Base-by-base conservation (phyloP, 306 rosid genomes). In the Castanopsis chinensis region DNA sequence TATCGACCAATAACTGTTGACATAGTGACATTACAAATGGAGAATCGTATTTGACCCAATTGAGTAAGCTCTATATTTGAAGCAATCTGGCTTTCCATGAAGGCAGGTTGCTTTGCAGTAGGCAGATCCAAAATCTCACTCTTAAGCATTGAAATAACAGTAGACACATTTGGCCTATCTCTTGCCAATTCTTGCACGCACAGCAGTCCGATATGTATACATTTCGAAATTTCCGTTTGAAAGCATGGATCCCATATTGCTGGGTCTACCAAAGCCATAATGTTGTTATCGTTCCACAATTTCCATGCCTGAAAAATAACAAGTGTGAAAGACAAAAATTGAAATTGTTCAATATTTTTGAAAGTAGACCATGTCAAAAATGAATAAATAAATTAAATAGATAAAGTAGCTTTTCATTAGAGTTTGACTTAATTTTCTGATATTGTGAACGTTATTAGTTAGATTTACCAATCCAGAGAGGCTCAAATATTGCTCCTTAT, bases 81-180 rank as follows among this genome's bases (percentile, higher is more conserved):
- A 6, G 25, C 3, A 10, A 0, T 35, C 6, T 78, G 77, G 10
- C 75, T 67, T 14, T 12, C 59, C 15, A 73, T 25, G 59, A 81
- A 81, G 2, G 83, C 81, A 0, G 81, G 79, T 30, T 82, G 70
- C 19, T 2, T 13, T 21, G 86, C 83, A 5, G 37, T 52, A 60
- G 84, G 69, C 73, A 86, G n/a, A n/a, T 79, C 5, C 2, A 23
- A 41, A 14, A 79, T 77, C 61, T 77, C 86, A 73, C n/a, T n/a
- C n/a, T n/a, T n/a, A n/a, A n/a, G n/a, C n/a, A n/a, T n/a, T n/a
- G n/a, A n/a, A n/a, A n/a, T n/a, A n/a, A n/a, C n/a, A n/a, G n/a
- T n/a, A n/a, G n/a, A n/a, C n/a, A n/a, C n/a, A n/a, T n/a, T n/a
- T n/a, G n/a, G n/a, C n/a, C n/a, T n/a, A n/a, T n/a, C n/a, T n/a